A percentile compares a stretch with the other conserved stretches of the same genome.
Conservation (phyloP, 163 green algal genomes). For the Coccomyxa subellipsoidea region DNA sequence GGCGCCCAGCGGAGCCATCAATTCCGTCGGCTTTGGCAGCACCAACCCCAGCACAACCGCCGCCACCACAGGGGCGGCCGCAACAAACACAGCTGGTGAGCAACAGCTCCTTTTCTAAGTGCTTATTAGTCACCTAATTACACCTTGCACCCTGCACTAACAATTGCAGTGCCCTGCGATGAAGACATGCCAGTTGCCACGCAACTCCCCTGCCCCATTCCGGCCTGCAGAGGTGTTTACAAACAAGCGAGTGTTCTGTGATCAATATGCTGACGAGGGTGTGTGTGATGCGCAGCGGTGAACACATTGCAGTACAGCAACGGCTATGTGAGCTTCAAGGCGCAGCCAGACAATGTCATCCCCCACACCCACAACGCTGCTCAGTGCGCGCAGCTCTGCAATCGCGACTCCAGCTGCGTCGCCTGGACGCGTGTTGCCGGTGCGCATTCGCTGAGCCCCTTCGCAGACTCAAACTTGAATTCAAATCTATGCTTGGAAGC, state of each 20-base stretch:
- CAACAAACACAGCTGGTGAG: not conserved
- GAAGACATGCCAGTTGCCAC: no score
- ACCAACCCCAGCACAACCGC: not conserved
- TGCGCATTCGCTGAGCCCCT: not conserved
- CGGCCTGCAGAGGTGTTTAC: no score
- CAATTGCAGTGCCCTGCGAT: no score
- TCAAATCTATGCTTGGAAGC: no score
- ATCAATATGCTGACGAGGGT: no score
- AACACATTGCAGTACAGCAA: slow-evolving; percentile 1
- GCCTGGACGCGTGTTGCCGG: slow-evolving; percentile 4
- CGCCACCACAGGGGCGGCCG: not conserved
- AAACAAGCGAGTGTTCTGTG: no score
- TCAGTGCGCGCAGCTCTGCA: not conserved
- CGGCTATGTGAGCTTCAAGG: slow-evolving; percentile 1
- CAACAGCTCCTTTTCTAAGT: no score
- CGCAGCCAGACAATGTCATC: not conserved
- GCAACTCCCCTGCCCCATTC: no score
- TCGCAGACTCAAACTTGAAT: no score
- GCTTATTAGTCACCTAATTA: no score
- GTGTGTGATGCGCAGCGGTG: no score
- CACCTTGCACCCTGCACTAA: no score
- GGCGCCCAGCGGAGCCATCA: not conserved
- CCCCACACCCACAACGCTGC: slow-evolving; percentile 6
- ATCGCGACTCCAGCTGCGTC: not conserved
- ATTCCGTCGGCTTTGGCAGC: not conserved